A percentile compares a stretch with the other conserved stretches of the same genome.
These are phyloP conservation scores for Pleurotus salmoneostramineus DNA, from an alignment of 768 basidiomycete species.

Conservation along the genomic window DNA sequence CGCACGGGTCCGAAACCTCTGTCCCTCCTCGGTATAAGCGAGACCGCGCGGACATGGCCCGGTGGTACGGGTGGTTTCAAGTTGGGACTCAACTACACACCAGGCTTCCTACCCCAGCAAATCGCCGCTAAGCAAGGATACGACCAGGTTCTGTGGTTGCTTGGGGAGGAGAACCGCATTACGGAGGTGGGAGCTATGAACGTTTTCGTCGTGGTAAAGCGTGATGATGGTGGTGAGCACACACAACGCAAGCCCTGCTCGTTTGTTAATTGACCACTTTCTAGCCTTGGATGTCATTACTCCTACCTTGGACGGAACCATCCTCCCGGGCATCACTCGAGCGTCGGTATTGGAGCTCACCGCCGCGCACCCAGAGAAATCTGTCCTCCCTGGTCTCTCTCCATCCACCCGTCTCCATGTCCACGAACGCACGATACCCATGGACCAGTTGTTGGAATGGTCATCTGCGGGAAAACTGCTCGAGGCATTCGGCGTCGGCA, in stretches of 20 bases:
- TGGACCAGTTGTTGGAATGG: conserved; percentile 45
- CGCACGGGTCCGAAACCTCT: conserved; percentile 56
- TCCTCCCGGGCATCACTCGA: conserved; percentile 90
- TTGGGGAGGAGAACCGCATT: conserved; percentile 47
- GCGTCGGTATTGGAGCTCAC: conserved; percentile 67
- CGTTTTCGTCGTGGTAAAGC: conserved; percentile 62
- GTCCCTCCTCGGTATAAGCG: conserved; percentile 35
- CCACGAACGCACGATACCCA: conserved; percentile 59
- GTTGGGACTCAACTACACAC: conserved; percentile 64
- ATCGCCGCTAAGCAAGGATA: conserved; percentile 66
- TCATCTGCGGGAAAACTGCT: conserved; percentile 50
- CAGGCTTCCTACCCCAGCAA: conserved; percentile 61
- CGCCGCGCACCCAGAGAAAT: conserved; percentile 47
- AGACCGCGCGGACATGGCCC: conserved; percentile 44
- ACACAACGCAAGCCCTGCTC: neutral
- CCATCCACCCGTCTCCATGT: conserved; percentile 32
- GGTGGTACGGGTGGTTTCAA: conserved; percentile 79
- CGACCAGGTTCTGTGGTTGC: conserved; percentile 76
- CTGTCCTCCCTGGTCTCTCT: conserved; percentile 39
- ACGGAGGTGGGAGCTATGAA: conserved; percentile 80
- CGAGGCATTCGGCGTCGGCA: conserved; percentile 80
- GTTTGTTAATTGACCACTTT: neutral
- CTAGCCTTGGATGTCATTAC: conserved; percentile 74
- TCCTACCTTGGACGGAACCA: conserved; percentile 80
- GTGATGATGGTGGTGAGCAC: conserved; percentile 51